These are phyloP conservation scores for Guillardia theta DNA, from an alignment of 78 protist genomes.

Conservation along the genomic window DNA sequence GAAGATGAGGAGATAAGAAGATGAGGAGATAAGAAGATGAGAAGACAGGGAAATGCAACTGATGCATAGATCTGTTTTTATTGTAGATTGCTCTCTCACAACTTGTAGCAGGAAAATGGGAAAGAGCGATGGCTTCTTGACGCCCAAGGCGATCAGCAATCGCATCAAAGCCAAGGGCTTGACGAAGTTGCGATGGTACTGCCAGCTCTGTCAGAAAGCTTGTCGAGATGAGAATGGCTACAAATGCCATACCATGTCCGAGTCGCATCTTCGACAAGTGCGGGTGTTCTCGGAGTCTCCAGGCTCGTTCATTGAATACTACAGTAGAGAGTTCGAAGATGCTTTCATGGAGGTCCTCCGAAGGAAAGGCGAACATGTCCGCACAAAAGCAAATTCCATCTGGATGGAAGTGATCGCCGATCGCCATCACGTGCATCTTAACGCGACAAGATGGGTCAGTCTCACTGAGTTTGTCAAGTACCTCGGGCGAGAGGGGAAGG, in stretches of 20 bases:
- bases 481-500: slow-evolving; percentile 68
- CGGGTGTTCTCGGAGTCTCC: slow-evolving; percentile 71
- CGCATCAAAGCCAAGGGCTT: slow-evolving; percentile 60
- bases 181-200: slow-evolving; percentile 90
- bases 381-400: neutral
- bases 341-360: slow-evolving; percentile 66
- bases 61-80: too few relatives aligned
- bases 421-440: slow-evolving; percentile 83
- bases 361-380: neutral
- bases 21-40: too few relatives aligned
- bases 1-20: too few relatives aligned
- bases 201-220: slow-evolving; percentile 93
- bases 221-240: slow-evolving; percentile 94
- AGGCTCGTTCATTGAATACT: slow-evolving; percentile 59
- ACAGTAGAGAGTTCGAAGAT: slow-evolving; percentile 75
- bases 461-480: slow-evolving; percentile 73
- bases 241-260: slow-evolving; percentile 87
- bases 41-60: too few relatives aligned
- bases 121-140: neutral
- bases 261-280: slow-evolving; percentile 82
- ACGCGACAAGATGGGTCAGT: slow-evolving; percentile 76
- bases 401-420: slow-evolving; percentile 53
- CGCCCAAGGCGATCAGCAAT: neutral
- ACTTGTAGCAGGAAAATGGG: too few relatives aligned
- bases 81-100: too few relatives aligned